phyloP scores from a whole-genome alignment of 2,329 filamentous ascomycete genomes.

The Aspergillus candidus region DNA sequence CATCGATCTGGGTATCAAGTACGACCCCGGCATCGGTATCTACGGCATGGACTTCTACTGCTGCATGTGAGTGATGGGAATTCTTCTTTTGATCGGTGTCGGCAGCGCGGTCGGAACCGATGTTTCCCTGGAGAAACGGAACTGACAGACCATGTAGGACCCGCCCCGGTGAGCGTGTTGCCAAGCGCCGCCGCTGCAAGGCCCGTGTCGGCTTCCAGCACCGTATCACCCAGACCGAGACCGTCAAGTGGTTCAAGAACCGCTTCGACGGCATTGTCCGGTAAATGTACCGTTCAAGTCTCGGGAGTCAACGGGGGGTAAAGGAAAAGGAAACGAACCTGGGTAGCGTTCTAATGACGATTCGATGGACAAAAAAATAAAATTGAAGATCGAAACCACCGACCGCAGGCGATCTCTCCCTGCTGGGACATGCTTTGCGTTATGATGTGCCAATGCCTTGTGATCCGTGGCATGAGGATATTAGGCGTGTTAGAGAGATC shows the following conservation, averaged over 20 bases:
- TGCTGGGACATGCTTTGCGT: conserved; percentile 26
- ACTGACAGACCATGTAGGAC: conserved; percentile 49
- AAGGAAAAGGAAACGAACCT: background rate
- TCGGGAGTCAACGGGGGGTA: conserved; percentile 2
- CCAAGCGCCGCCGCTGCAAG: conserved; percentile 88
- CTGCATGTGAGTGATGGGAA: conserved; percentile 70
- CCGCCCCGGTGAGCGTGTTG: conserved; percentile 95
- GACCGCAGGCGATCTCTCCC: conserved; percentile 15
- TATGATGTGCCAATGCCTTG: conserved; percentile 8
- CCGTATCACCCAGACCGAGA: conserved; percentile 91
- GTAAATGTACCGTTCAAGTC: conserved; percentile 53
- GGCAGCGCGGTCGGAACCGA: background rate
- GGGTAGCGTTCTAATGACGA: conserved; percentile 20
- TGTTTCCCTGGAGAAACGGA: conserved; percentile 12
- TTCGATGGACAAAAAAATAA: conserved; percentile 25
- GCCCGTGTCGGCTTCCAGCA: conserved; percentile 78
- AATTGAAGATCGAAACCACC: too few species aligned
- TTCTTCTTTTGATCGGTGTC: background rate
- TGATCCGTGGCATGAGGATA: conserved; percentile 28
- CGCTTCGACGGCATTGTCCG: conserved; percentile 98
- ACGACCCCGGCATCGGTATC: conserved; percentile 96
- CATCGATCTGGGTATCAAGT: conserved; percentile 99
- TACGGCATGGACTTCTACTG: conserved; percentile 99
- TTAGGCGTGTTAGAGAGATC: conserved; percentile 32
- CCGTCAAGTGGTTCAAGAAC: conserved; percentile 95